phyloP scores from a whole-genome alignment of 1,284 basidiomycete species.

The Tilletia horrida region DNA sequence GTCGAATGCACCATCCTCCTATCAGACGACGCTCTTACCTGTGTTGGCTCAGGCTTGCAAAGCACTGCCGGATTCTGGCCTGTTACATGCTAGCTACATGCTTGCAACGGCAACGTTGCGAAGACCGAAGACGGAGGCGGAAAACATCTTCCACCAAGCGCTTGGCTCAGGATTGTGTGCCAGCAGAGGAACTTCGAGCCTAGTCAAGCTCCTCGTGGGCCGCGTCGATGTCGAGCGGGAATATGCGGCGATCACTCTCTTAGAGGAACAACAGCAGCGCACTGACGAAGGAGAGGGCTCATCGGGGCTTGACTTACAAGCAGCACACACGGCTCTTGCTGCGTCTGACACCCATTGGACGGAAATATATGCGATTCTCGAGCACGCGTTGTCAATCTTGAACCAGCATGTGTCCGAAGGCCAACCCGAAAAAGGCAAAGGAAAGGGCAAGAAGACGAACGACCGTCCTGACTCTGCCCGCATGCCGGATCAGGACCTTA shows the following conservation, averaged over 20 bases:
- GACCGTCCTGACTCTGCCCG: constrained; percentile 20
- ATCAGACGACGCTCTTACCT: constrained; percentile 31
- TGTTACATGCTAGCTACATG: constrained; percentile 6
- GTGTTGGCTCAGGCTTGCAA: constrained; percentile 32
- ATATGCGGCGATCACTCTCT: constrained; percentile 28
- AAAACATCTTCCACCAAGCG: constrained; percentile 32
- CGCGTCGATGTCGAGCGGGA: constrained; percentile 49
- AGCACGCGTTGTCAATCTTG: constrained; percentile 29
- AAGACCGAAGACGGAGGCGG: constrained; percentile 35
- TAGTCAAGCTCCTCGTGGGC: constrained; percentile 40
- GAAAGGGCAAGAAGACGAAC: constrained; percentile 8
- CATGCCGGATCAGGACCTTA: constrained; percentile 28
- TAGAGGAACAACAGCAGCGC: not conserved
- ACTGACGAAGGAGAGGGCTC: constrained; percentile 2
- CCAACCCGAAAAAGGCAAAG: not conserved
- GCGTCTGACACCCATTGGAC: constrained; percentile 43
- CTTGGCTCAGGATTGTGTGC: constrained; percentile 28
- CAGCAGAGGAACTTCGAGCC: constrained; percentile 22
- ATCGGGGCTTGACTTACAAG: constrained; percentile 21
- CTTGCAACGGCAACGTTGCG: constrained; percentile 10
- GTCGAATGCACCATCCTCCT: constrained; percentile 22
- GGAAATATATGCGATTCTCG: constrained; percentile 42
- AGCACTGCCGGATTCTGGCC: constrained; percentile 33
- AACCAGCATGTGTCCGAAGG: not conserved
- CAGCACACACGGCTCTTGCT: constrained; percentile 29